These are phyloP conservation scores for Planoprotostelium fungivorum DNA, from an alignment of 78 protist genomes.

Conservation along the genomic window DNA sequence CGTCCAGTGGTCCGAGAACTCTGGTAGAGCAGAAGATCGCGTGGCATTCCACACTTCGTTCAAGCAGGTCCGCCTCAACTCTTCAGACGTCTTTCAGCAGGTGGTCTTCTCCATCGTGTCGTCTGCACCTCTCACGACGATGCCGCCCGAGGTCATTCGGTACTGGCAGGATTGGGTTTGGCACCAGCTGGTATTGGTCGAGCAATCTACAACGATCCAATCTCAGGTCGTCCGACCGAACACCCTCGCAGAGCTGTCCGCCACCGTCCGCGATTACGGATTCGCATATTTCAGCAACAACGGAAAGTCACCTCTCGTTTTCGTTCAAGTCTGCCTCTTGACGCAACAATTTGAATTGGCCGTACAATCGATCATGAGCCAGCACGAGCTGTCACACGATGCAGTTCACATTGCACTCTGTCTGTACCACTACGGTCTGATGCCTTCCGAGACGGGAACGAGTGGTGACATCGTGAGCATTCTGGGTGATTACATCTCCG, in stretches of 20 bases:
- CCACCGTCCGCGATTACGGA: neutral
- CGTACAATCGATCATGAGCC: neutral
- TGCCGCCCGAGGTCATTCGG: neutral
- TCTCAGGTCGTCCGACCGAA: too few species aligned
- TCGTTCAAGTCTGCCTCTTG: neutral
- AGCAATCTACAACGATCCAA: neutral
- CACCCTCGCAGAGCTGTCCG: neutral
- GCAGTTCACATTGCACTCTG: neutral
- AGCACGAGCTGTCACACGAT: neutral
- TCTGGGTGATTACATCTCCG: neutral
- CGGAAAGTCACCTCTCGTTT: neutral
- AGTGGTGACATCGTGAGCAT: neutral
- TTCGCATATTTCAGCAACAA: neutral
- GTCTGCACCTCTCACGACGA: neutral
- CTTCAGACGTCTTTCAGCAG: neutral
- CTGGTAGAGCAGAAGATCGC: neutral
- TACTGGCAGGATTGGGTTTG: neutral
- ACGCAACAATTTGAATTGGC: neutral
- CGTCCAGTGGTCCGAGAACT: neutral
- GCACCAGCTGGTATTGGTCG: neutral
- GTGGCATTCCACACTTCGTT: neutral
- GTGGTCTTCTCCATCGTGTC: neutral
- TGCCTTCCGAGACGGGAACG: neutral
- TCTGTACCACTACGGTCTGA: neutral
- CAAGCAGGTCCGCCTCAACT: neutral